Conservation (phyloP, 495 filamentous ascomycete species). For the Xylaria scruposa region DNA sequence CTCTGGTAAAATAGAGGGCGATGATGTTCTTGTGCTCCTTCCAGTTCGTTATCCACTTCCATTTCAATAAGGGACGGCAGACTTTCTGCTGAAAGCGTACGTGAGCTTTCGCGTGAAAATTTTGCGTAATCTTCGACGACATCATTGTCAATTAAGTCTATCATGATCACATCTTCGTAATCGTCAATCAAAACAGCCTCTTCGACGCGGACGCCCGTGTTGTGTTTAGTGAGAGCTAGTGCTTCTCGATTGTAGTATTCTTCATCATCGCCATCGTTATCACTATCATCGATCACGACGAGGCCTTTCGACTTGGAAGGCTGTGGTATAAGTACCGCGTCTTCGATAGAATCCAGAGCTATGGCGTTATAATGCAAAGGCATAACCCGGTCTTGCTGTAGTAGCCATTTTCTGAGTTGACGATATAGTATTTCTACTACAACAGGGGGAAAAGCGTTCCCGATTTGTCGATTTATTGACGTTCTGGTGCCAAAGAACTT, state of each 20-base stretch:
- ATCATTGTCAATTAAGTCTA: neutral
- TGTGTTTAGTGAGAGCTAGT: neutral
- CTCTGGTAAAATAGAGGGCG: neutral
- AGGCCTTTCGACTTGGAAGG: neutral
- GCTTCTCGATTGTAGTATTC: neutral
- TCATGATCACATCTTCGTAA: neutral
- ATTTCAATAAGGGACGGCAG: constrained; percentile 11
- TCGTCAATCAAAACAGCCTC: neutral
- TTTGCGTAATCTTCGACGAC: neutral
- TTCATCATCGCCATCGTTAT: neutral
- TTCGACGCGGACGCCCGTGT: neutral
- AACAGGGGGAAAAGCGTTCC: constrained; percentile 79
- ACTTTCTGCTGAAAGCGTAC: constrained; percentile 13
- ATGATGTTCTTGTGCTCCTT: neutral
- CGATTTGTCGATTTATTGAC: constrained; percentile 70
- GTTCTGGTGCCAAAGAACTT: constrained; percentile 54
- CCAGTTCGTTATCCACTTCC: neutral
- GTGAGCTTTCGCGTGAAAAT: constrained; percentile 17
- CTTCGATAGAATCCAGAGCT: neutral
- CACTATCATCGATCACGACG: neutral
- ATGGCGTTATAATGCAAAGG: neutral
- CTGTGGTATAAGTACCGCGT: neutral
- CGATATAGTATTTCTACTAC: constrained; percentile 64
- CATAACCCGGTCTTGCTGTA: constrained; percentile 55
- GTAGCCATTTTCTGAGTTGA: constrained; percentile 62